phyloP scores from a whole-genome alignment of 2,329 filamentous ascomycete species.

The Lizonia empirigonia region DNA sequence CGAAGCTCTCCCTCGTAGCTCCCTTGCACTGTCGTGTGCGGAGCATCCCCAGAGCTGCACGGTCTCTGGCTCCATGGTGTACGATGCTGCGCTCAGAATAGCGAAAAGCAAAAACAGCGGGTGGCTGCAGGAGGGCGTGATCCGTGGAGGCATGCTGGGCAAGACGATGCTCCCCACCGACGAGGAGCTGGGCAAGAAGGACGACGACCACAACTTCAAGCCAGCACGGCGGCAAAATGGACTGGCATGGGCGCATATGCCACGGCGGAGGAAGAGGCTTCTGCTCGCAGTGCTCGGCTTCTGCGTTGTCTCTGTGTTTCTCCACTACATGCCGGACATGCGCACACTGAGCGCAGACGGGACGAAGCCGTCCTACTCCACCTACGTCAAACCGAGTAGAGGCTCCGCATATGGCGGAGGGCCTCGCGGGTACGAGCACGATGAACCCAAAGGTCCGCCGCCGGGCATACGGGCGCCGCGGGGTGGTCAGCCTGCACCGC shows the following conservation, averaged over 20 bases:
- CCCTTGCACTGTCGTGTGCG: slow-evolving; percentile 26
- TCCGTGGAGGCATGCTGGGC: slow-evolving; percentile 41
- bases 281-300: slow-evolving; percentile 46
- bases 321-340: slow-evolving; percentile 48
- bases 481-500: slow-evolving; percentile 23
- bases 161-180: slow-evolving; percentile 58
- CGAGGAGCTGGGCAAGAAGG: slow-evolving; percentile 68
- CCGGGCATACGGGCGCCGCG: slow-evolving; percentile 28
- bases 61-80: not conserved
- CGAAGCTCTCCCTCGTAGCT: slow-evolving; percentile 17
- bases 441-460: slow-evolving; percentile 37
- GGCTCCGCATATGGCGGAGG: slow-evolving; percentile 2
- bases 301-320: slow-evolving; percentile 65
- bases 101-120: slow-evolving; percentile 27
- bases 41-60: slow-evolving; percentile 4
- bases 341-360: not conserved
- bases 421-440: slow-evolving; percentile 16
- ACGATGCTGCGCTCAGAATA: slow-evolving; percentile 33
- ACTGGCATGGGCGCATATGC: slow-evolving; percentile 30
- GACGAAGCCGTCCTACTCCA: not conserved
- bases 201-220: slow-evolving; percentile 61
- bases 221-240: slow-evolving; percentile 46
- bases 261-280: slow-evolving; percentile 58
- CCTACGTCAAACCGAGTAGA: not conserved
- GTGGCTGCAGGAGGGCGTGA: slow-evolving; percentile 36